Conservation (phyloP, 805 yeast genomes). For the Pichia scutulata region DNA sequence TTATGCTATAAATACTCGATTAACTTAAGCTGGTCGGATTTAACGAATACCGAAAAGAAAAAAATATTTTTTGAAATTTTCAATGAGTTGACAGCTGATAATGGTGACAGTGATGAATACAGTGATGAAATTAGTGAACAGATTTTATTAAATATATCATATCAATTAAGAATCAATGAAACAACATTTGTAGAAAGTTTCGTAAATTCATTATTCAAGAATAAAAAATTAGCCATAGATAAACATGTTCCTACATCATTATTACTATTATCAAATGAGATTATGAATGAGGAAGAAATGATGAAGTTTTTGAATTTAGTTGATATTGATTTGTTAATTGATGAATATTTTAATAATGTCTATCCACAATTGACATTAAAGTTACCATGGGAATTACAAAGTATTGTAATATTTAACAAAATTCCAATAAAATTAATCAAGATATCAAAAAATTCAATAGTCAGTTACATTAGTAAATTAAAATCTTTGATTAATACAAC, state of each 20-base stretch:
- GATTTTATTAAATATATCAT: conserved; percentile 9
- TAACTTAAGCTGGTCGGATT: neutral
- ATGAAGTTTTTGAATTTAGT: neutral
- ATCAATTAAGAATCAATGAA: neutral
- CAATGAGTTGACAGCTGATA: neutral
- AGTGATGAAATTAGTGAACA: conserved; percentile 5
- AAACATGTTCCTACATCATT: conserved; percentile 2
- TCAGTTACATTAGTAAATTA: neutral
- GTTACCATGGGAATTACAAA: conserved; percentile 13
- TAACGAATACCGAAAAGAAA: neutral
- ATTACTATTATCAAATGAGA: conserved; percentile 10
- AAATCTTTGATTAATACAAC: neutral
- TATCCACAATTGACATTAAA: conserved; percentile 5
- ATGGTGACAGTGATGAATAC: neutral
- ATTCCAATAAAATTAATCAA: neutral
- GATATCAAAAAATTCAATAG: neutral
- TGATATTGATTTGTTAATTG: neutral
- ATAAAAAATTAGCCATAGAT: neutral
- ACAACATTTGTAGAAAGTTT: neutral
- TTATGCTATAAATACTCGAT: neutral
- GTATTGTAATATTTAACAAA: conserved; percentile 9
- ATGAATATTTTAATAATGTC: conserved; percentile 4
- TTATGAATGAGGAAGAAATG: conserved; percentile 1
- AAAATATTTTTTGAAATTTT: neutral
- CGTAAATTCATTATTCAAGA: neutral